These are phyloP conservation scores for Clonostachys byssicola DNA, from an alignment of 2,329 filamentous ascomycete species.

Conservation along the genomic window DNA sequence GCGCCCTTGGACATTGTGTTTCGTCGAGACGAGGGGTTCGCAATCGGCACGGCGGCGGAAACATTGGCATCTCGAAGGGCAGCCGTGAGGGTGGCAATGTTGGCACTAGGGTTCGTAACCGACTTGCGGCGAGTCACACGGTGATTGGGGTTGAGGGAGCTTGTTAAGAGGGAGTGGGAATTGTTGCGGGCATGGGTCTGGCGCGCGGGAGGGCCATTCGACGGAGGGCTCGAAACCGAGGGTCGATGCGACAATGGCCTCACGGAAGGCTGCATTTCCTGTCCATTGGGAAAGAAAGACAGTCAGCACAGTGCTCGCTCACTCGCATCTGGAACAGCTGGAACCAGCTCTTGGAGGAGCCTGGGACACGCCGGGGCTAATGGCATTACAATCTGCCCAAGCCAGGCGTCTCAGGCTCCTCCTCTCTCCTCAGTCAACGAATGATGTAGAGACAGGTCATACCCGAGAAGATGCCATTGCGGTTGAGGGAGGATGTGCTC, in stretches of 20 bases:
- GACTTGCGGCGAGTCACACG: conserved; percentile 92
- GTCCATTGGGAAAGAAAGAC: conserved; percentile 5
- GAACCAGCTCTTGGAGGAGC: no score
- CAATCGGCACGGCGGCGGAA: conserved; percentile 51
- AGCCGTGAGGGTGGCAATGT: conserved; percentile 71
- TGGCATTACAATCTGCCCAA: no score
- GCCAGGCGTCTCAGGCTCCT: no score
- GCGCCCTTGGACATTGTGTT: conserved; percentile 24
- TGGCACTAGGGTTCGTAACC: conserved; percentile 71
- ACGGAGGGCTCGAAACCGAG: conserved; percentile 51
- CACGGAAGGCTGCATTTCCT: conserved; percentile 63
- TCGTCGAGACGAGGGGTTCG: conserved; percentile 51
- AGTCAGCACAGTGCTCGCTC: conserved; percentile 1
- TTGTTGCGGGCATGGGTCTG: conserved; percentile 69
- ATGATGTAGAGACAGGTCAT: conserved; percentile 16
- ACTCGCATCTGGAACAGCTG: no score
- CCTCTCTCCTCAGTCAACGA: no score
- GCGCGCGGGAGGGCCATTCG: conserved; percentile 55
- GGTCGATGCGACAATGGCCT: conserved; percentile 64
- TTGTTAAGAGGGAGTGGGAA: conserved; percentile 76
- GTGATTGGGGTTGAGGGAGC: conserved; percentile 74
- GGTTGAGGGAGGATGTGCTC: conserved; percentile 20
- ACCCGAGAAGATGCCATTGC: conserved; percentile 63
- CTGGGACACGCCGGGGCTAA: no score
- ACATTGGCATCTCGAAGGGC: conserved; percentile 62